Percentiles rank a stretch among this genome's conserved stretches.
phyloP scores from a whole-genome alignment of 768 basidiomycete genomes.

The Amanita rubescens region DNA sequence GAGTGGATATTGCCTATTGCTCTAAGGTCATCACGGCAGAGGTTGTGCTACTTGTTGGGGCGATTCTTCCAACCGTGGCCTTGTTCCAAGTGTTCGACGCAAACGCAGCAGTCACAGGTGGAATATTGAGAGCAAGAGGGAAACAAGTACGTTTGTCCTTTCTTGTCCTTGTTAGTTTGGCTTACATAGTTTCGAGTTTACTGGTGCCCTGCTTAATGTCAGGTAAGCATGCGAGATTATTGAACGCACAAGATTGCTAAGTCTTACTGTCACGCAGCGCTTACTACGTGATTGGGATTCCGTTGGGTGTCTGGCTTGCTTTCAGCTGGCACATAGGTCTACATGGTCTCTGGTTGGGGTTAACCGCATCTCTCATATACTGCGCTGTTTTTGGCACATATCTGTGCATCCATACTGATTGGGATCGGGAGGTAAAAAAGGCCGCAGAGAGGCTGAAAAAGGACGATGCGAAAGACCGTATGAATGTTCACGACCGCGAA shows the following conservation, averaged over 20 bases:
- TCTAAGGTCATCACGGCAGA: conserved; percentile 23
- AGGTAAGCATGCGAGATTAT: conserved; percentile 31
- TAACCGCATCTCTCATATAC: conserved; percentile 62
- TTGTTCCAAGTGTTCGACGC: conserved; percentile 87
- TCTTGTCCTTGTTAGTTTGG: neutral
- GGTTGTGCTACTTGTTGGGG: conserved; percentile 53
- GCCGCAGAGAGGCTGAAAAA: conserved; percentile 45
- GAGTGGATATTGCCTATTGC: neutral
- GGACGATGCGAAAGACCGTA: conserved; percentile 27
- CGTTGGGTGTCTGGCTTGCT: conserved; percentile 71
- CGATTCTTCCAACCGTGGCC: conserved; percentile 68
- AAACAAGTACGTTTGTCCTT: conserved; percentile 43
- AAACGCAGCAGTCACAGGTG: conserved; percentile 54
- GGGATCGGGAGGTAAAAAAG: conserved; percentile 61
- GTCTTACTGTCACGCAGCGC: conserved; percentile 35
- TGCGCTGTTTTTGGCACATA: conserved; percentile 45
- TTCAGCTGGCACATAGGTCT: conserved; percentile 54
- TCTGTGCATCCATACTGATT: conserved; percentile 53
- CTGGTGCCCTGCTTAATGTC: conserved; percentile 74
- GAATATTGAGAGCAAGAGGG: conserved; percentile 78
- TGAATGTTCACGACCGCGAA: neutral
- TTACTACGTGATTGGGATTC: conserved; percentile 82
- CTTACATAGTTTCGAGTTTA: conserved; percentile 25
- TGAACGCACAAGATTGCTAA: neutral
- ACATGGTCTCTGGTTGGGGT: conserved; percentile 78